Evolutionary conservation across 202 grass and related monocot species (phyloP), one percentile per base, ranked within the genome.

Genomic region (Saccharum hybrid): DNA sequence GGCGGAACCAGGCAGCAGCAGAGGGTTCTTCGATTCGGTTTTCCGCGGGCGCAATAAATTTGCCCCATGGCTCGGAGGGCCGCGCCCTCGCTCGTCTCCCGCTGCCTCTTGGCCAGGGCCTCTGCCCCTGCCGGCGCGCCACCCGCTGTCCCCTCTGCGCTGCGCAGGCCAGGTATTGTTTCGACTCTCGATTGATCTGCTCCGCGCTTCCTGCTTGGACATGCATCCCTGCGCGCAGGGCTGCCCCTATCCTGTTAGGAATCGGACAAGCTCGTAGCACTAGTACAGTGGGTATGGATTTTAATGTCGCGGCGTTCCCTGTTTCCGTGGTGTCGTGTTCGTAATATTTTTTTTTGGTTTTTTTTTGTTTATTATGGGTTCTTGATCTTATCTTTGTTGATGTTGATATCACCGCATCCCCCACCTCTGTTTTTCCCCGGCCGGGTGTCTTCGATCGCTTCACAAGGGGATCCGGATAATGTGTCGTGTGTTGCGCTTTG

Each of bases 11-110:
- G 70, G 70, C 42, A 31, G 37, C 42, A 14, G 14, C 39, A 40
- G 31, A 36, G 3, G 56, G 56, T 18, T 51, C 56, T 62, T 30
- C 30, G 78, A 83, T 80, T 80, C 69, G 12, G 6, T 18, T 8
- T 18, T 8, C 19, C 8, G 38, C 28, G 48, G 11, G 12, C 51
- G 66, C 82, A 85, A 86, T 92, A 80, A 92, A 85, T 86, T 76
- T 64, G 74, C 85, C 61, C 82, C n/a, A 71, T 79, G 9, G 46
- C 88, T 59, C 71, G 91, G 78, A 91, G 88, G 83, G 83, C 88
- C 56, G 88, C 82, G 68, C 75, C 90, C 46, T 96, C 93, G 56
- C 86, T 96, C 71, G 51, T 84, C 68, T 83, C 88, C 65, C 90
- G 91, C 51, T 93, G 88, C 86, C 84, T 91, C 64, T 75, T 88